Base-by-base conservation (phyloP, 441 rosid species). In the Erodium moschatum region DNA sequence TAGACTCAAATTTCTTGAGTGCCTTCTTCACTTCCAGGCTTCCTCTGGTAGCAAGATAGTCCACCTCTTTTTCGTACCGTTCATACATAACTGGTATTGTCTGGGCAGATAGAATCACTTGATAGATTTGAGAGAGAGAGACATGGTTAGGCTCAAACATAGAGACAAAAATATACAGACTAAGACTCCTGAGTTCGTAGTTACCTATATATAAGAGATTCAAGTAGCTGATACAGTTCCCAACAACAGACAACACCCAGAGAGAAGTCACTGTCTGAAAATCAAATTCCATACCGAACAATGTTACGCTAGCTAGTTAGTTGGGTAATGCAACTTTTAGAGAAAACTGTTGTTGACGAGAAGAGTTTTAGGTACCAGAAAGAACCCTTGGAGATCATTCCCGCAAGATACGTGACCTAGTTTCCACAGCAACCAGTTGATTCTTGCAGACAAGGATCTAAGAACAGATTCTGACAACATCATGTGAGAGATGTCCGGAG, bases 81-180 rank as follows among this genome's bases (percentile, higher is more conserved):
- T 81, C 82, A 40, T 89, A 87, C 72, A 93, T 71, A 75, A 79
- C 81, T 31, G 97, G 98, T 52, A 86, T 33, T 2, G 85, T 85
- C 65, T 76, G 78, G 67, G 82, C 20, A 73, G 77, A 73, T 56
- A 85, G 74, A 67, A 79, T 83, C 11, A 72, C 89, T 86, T 67
- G 35, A 44, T 50, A 6, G 50, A 61, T 24, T 2, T 0, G 27
- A 24, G 33, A 68, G 38, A 66, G 2, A 4, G 72, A 33, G 33
- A 46, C 16, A 18, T 48, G 52, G 64, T 19, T 54, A 24, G 60
- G 31, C 38, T 46, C 18, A 10, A 10, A 52, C 16, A 8, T n/a
- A 2, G 52, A 20, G 11, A 2, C 21, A 58, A 20, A 27, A 6
- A 9, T 10, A 42, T 15, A 19, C 15, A 33, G 6, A 68, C 18